Evolutionary conservation across 768 basidiomycete species (phyloP).

Genomic region (Mycena pura): DNA sequence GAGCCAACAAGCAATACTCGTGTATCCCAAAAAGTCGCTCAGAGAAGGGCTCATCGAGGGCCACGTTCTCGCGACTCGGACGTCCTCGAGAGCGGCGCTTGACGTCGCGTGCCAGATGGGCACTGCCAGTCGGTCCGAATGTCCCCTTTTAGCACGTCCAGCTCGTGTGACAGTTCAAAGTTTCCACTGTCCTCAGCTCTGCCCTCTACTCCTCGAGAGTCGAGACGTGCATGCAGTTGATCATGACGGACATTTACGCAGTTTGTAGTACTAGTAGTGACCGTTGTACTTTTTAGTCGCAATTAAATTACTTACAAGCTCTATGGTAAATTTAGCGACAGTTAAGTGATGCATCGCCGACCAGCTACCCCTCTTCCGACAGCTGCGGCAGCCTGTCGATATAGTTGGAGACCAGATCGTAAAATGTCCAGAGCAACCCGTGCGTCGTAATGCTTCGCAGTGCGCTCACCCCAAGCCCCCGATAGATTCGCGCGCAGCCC

Average conservation of each 20-base stretch:
- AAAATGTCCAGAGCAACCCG: constrained; percentile 92
- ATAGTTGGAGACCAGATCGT: constrained; percentile 79
- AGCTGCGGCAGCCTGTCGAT: constrained; percentile 63
- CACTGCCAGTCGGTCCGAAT: too few relatives aligned
- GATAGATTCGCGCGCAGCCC: constrained; percentile 87
- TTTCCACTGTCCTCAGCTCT: too few relatives aligned
- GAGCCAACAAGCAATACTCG: constrained; percentile 81
- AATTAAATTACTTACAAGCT: constrained; percentile 21
- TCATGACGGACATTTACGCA: too few relatives aligned
- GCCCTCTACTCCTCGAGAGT: too few relatives aligned
- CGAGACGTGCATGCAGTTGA: too few relatives aligned
- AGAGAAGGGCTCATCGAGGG: constrained; percentile 31
- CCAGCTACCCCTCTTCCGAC: constrained; percentile 12
- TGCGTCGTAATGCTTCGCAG: constrained; percentile 92
- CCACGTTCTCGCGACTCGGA: too few relatives aligned
- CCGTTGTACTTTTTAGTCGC: not conserved
- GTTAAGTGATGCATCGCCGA: not conserved
- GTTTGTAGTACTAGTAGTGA: too few relatives aligned
- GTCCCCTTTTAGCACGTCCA: too few relatives aligned
- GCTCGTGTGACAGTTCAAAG: too few relatives aligned
- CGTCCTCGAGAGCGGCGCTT: too few relatives aligned
- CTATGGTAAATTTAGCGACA: constrained; percentile 15
- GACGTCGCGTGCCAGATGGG: too few relatives aligned
- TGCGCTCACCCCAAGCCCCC: constrained; percentile 93
- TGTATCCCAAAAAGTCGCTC: constrained; percentile 73